A percentile compares a stretch with the other conserved stretches of the same genome.
phyloP scores from a whole-genome alignment of 139 green algal species.

The Chlorella sorokiniana region DNA sequence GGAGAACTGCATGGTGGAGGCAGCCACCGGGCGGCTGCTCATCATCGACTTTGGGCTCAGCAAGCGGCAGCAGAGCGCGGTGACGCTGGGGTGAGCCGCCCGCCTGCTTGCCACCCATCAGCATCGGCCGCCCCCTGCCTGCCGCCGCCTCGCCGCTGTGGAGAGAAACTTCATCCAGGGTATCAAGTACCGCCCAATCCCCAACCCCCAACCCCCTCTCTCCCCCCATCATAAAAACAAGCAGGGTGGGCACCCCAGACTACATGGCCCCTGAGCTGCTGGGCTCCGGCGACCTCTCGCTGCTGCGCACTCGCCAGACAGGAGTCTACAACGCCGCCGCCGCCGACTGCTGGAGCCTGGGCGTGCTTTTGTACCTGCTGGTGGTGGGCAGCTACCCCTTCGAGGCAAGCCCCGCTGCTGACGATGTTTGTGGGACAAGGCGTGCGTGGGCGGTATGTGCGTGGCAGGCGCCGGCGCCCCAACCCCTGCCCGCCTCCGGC shows the following conservation, averaged over 20 bases:
- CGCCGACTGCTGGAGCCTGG: slow-evolving; percentile 49
- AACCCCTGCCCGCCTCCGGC: no score
- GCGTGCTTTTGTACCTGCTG: slow-evolving; percentile 86
- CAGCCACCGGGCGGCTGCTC: slow-evolving; percentile 51
- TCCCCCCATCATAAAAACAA: neutral
- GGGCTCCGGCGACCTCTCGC: neutral
- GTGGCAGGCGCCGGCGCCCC: neutral
- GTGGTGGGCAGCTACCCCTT: slow-evolving; percentile 78
- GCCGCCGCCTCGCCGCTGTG: neutral
- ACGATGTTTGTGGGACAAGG: neutral
- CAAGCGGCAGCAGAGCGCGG: slow-evolving; percentile 70
- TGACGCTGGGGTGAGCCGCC: slow-evolving; percentile 66
- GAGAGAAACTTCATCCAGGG: neutral
- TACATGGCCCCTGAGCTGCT: slow-evolving; percentile 84
- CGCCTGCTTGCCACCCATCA: neutral
- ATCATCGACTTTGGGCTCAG: slow-evolving; percentile 88
- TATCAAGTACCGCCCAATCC: neutral
- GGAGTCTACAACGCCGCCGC: slow-evolving; percentile 1
- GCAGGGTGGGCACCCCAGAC: slow-evolving; percentile 65
- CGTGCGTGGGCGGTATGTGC: no score
- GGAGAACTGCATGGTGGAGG: slow-evolving; percentile 82
- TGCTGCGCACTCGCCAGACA: slow-evolving; percentile 18
- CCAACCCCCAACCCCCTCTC: neutral
- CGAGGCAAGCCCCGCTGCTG: slow-evolving; percentile 48
- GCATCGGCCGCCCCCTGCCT: neutral